Evolutionary conservation across 2,329 filamentous ascomycete genomes (phyloP).

Genomic region (Lasiodiplodia theobromae): DNA sequence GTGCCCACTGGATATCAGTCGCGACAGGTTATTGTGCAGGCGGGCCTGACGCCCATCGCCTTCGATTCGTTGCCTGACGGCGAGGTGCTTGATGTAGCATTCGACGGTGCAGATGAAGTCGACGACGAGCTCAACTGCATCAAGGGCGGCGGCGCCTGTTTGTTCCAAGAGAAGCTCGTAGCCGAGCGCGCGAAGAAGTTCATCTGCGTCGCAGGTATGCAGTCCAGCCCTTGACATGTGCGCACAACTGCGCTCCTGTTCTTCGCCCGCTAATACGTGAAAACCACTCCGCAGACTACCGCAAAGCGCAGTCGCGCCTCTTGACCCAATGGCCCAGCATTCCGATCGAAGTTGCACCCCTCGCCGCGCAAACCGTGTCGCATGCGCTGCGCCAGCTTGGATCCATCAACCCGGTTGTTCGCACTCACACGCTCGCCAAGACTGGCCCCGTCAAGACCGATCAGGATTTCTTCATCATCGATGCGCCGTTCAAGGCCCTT

Average conservation of each 20-base stretch:
- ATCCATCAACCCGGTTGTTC: conserved; percentile 71
- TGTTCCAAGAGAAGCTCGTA: conserved; percentile 97
- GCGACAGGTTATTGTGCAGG: conserved; percentile 81
- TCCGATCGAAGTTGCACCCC: conserved; percentile 91
- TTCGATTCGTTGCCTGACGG: conserved; percentile 76
- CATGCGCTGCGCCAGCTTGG: conserved; percentile 76
- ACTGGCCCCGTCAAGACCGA: conserved; percentile 85
- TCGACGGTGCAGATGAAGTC: conserved; percentile 97
- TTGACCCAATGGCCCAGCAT: conserved; percentile 80
- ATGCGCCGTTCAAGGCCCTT: conserved; percentile 83
- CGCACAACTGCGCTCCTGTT: background rate
- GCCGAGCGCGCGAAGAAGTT: conserved; percentile 85
- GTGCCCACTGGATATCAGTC: conserved; percentile 93
- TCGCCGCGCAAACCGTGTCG: conserved; percentile 80
- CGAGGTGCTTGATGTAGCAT: conserved; percentile 80
- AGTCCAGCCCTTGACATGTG: background rate
- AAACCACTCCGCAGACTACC: conserved; percentile 69
- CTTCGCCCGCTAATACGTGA: background rate
- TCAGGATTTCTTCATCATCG: conserved; percentile 87
- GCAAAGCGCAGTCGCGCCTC: conserved; percentile 83
- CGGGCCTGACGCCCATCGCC: conserved; percentile 77
- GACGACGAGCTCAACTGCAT: conserved; percentile 95
- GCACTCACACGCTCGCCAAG: conserved; percentile 77
- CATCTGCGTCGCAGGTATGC: conserved; percentile 80
- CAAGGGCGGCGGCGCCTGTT: conserved; percentile 95